Evolutionary conservation across 371 early-diverging fungal species (phyloP).

Genomic region (Apophysomyces sp.): DNA sequence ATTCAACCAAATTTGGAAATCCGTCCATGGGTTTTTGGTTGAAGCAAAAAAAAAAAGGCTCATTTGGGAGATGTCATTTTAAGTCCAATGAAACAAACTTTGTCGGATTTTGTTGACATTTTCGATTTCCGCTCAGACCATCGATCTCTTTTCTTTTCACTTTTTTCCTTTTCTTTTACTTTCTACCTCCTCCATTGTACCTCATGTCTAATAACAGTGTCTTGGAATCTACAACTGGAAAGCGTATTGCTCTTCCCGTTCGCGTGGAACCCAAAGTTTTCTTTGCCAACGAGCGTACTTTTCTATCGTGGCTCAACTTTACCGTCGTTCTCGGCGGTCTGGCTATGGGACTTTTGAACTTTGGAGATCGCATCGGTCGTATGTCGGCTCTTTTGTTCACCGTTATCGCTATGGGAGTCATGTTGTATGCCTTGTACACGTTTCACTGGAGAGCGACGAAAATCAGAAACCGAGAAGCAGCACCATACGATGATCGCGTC

Average conservation of each 20-base stretch:
- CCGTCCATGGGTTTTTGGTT: too few relatives aligned
- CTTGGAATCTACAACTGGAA: constrained; percentile 25
- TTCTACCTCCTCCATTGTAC: constrained; percentile 2
- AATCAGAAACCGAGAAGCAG: constrained; percentile 52
- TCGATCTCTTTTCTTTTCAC: not conserved
- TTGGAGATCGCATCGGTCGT: constrained; percentile 68
- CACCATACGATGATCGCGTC: constrained; percentile 59
- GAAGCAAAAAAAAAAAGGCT: too few relatives aligned
- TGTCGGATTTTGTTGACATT: too few relatives aligned
- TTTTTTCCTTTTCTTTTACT: not conserved
- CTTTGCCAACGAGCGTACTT: constrained; percentile 98
- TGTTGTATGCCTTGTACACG: constrained; percentile 74
- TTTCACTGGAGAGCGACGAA: constrained; percentile 84
- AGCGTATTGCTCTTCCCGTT: constrained; percentile 76
- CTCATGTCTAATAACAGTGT: constrained; percentile 10
- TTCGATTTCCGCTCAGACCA: constrained; percentile 30
- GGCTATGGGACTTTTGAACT: constrained; percentile 74
- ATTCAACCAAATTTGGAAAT: too few relatives aligned
- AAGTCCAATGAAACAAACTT: too few relatives aligned
- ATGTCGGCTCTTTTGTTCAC: constrained; percentile 78
- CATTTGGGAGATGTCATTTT: too few relatives aligned
- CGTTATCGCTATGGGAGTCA: constrained; percentile 66
- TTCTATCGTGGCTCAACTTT: constrained; percentile 83
- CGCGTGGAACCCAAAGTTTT: constrained; percentile 97
- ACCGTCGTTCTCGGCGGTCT: constrained; percentile 70